phyloP scores from a whole-genome alignment of 176 grass and related monocot genomes.

The Zoysia pacifica region DNA sequence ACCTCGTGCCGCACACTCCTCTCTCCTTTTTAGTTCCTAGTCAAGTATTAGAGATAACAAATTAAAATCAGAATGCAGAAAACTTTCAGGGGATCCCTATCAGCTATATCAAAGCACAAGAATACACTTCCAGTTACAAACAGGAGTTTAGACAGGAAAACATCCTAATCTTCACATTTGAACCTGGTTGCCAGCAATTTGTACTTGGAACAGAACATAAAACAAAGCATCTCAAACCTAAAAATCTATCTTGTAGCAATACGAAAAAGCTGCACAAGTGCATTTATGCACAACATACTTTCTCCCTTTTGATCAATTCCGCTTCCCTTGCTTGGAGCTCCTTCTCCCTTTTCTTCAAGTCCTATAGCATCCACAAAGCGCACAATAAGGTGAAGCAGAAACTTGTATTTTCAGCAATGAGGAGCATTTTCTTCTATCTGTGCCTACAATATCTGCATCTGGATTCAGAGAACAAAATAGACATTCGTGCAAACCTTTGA shows the following conservation, averaged over 20 bases:
- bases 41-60: constrained; percentile 28
- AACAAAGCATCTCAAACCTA: neutral
- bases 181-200: neutral
- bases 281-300: constrained; percentile 44
- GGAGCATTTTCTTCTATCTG: neutral
- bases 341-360: constrained; percentile 87
- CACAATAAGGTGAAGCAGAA: neutral
- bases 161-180: constrained; percentile 4
- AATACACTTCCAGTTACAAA: constrained; percentile 3
- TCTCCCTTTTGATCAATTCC: constrained; percentile 92
- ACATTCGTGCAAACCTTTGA: constrained; percentile 60
- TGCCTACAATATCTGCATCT: neutral
- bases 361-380: constrained; percentile 48
- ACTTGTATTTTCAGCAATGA: neutral
- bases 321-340: constrained; percentile 92
- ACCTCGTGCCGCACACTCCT: constrained; percentile 88
- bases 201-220: neutral
- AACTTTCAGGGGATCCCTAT: neutral
- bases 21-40: constrained; percentile 85
- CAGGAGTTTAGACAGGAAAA: neutral
- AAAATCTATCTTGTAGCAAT: neutral
- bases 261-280: neutral
- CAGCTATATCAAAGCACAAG: neutral
- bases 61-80: constrained; percentile 35
- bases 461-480: neutral